Conservation (phyloP, 371 early-diverging fungal genomes). For the Parasitella parasitica region DNA sequence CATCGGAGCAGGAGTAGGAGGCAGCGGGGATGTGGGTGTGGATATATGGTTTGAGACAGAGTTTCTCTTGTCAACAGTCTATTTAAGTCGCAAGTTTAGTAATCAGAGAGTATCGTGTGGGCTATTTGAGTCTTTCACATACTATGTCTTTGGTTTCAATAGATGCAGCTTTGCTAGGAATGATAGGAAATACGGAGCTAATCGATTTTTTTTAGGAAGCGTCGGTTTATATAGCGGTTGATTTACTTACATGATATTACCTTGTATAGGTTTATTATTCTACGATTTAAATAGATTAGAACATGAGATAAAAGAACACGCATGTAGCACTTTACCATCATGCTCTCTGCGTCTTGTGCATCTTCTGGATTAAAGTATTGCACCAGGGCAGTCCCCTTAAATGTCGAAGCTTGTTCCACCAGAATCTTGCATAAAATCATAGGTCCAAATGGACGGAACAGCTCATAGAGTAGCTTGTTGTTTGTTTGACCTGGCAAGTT, state of each 20-base stretch:
- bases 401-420: conserved; percentile 31
- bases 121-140: neutral
- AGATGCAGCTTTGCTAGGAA: neutral
- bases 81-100: neutral
- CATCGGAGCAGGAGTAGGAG: neutral
- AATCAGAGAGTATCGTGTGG: neutral
- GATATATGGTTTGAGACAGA: neutral
- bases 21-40: neutral
- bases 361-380: conserved; percentile 41
- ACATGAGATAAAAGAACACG: neutral
- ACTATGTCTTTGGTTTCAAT: neutral
- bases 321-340: conserved; percentile 35
- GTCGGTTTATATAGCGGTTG: neutral
- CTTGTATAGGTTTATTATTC: conserved; percentile 20
- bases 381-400: conserved; percentile 46
- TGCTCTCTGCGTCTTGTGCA: conserved; percentile 32
- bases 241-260: conserved; percentile 22
- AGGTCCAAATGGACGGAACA: conserved; percentile 52
- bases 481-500: conserved; percentile 35
- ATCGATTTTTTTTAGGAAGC: neutral
- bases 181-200: neutral
- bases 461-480: conserved; percentile 34
- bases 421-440: conserved; percentile 42
- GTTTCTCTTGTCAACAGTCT: neutral
- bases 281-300: neutral